Conservation (phyloP, 1,284 basidiomycete genomes). For the Trichosporon inkin region DNA sequence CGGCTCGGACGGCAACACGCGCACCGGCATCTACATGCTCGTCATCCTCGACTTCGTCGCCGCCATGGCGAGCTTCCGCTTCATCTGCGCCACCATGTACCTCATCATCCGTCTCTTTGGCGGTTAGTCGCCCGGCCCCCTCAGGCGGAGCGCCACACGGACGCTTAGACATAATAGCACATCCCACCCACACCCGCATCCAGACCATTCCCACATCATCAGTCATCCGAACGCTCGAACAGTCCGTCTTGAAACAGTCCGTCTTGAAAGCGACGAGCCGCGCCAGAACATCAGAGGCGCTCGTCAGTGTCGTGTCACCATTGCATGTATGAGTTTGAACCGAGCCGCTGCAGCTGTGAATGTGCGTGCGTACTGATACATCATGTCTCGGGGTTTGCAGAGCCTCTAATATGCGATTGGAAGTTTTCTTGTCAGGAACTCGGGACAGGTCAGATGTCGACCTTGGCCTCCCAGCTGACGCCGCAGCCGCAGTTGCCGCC, state of each 20-base stretch:
- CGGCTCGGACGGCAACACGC: slow-evolving; percentile 50
- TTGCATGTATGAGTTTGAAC: slow-evolving; percentile 3
- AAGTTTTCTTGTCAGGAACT: background rate
- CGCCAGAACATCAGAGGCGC: background rate
- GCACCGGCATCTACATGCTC: slow-evolving; percentile 53
- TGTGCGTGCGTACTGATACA: slow-evolving; percentile 3
- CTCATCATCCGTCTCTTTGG: slow-evolving; percentile 61
- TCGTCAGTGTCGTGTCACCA: slow-evolving; percentile 2
- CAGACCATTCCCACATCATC: background rate
- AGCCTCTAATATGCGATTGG: background rate
- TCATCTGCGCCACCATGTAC: slow-evolving; percentile 63
- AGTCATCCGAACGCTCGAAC: background rate
- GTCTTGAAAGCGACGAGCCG: background rate
- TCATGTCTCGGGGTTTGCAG: background rate
- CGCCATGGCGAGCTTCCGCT: slow-evolving; percentile 53
- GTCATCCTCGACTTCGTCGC: slow-evolving; percentile 50
- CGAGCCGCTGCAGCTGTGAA: background rate
- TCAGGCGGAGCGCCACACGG: background rate
- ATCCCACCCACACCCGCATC: background rate
- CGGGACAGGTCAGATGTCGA: background rate
- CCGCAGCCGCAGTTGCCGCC: slow-evolving; percentile 58
- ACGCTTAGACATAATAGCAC: slow-evolving; percentile 1
- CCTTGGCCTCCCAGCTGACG: slow-evolving; percentile 52
- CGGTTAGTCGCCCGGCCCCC: slow-evolving; percentile 49
- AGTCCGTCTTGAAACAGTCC: background rate